Conservation (phyloP, 2,329 filamentous ascomycete species). For the Daldinia sp. region DNA sequence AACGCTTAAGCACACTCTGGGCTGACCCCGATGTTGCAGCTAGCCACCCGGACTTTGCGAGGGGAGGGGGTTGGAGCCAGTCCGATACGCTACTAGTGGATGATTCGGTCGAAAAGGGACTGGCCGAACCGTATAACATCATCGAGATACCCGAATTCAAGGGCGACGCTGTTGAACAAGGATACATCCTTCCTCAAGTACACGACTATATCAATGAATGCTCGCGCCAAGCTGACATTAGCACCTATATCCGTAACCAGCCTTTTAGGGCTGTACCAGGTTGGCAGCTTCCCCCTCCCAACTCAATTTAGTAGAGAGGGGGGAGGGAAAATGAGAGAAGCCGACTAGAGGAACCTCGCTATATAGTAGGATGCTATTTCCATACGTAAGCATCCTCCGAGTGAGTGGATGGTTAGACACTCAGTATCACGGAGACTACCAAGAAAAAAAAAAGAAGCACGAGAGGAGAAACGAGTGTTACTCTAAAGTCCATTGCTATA, state of each 20-base stretch:
- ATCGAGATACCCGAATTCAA: slow-evolving; percentile 81
- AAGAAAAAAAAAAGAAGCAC: neutral
- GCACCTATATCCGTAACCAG: slow-evolving; percentile 61
- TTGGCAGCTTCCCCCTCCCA: neutral
- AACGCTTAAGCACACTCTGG: slow-evolving; percentile 82
- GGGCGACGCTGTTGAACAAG: slow-evolving; percentile 53
- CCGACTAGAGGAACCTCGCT: neutral
- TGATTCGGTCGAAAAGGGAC: slow-evolving; percentile 81
- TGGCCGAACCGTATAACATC: slow-evolving; percentile 83
- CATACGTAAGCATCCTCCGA: neutral
- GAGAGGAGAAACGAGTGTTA: neutral
- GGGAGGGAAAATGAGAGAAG: neutral
- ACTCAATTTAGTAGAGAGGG: neutral
- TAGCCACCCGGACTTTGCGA: slow-evolving; percentile 54
- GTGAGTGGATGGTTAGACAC: neutral
- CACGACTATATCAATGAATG: slow-evolving; percentile 69
- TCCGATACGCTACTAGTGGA: slow-evolving; percentile 90
- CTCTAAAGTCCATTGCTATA: neutral
- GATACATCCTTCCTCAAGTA: slow-evolving; percentile 62
- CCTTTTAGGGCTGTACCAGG: slow-evolving; percentile 11
- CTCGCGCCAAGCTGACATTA: slow-evolving; percentile 66
- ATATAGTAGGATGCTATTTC: neutral
- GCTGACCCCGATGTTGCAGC: slow-evolving; percentile 52
- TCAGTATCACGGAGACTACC: neutral
- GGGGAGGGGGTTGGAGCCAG: slow-evolving; percentile 72